Conservation (phyloP, 768 basidiomycete species). For the Tephrocybe rancida region DNA sequence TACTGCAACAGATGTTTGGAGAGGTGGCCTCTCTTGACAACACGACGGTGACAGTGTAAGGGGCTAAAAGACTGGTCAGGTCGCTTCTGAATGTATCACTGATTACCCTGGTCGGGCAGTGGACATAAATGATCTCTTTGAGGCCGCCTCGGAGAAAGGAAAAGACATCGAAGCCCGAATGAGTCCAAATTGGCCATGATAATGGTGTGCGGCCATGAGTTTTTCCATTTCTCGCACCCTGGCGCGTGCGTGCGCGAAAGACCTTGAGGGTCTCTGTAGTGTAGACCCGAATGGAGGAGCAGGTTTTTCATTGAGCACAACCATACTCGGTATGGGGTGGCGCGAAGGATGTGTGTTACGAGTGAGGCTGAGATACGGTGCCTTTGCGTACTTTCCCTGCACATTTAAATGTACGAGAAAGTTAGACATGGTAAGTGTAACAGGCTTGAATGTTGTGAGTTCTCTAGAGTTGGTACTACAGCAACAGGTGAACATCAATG, state of each 20-base stretch:
- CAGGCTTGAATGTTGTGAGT: too few relatives aligned
- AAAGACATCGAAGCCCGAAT: constrained; percentile 9
- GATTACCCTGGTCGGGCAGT: constrained; percentile 3
- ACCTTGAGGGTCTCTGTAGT: constrained; percentile 2
- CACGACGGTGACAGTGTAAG: constrained; percentile 6
- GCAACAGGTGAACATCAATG: too few relatives aligned
- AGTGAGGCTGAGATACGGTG: too few relatives aligned
- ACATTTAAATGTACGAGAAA: too few relatives aligned
- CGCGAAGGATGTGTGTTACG: too few relatives aligned
- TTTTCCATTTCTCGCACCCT: constrained; percentile 1
- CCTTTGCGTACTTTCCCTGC: too few relatives aligned
- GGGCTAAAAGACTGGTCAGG: constrained; percentile 3
- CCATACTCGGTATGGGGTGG: too few relatives aligned
- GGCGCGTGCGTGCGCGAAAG: constrained; percentile 9
- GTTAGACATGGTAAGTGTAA: too few relatives aligned
- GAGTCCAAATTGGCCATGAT: constrained; percentile 11
- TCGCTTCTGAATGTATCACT: constrained; percentile 11
- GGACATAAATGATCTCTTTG: constrained; percentile 9
- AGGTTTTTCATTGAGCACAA: not conserved
- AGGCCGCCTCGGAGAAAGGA: constrained; percentile 4
- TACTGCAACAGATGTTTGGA: not conserved
- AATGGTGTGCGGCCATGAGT: constrained; percentile 8
- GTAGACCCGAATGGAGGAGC: not conserved
- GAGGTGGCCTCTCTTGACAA: not conserved
- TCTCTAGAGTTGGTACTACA: too few relatives aligned